Evolutionary conservation across 495 filamentous ascomycete species (phyloP).

Genomic region (Aspergillus hancockii): DNA sequence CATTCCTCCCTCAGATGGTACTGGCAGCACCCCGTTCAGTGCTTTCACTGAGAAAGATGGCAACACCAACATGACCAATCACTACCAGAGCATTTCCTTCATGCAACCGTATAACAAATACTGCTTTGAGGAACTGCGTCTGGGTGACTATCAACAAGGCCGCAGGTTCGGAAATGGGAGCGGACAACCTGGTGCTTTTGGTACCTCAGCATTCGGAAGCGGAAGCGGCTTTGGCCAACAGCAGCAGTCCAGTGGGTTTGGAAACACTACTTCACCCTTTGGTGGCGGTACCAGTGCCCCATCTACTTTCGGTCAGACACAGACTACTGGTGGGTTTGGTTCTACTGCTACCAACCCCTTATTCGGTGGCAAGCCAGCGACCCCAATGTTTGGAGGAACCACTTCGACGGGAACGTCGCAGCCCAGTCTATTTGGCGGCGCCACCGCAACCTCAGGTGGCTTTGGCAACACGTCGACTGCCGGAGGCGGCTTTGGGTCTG

Average conservation of each 20-base stretch:
- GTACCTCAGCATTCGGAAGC: slow-evolving; percentile 51
- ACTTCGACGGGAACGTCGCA: slow-evolving; percentile 26
- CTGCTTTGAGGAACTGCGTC: slow-evolving; percentile 85
- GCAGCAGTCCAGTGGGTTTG: slow-evolving; percentile 50
- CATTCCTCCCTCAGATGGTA: slow-evolving; percentile 59
- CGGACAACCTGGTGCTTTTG: slow-evolving; percentile 83
- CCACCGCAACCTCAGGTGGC: slow-evolving; percentile 29
- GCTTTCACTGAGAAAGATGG: slow-evolving; percentile 81
- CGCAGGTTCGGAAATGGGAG: slow-evolving; percentile 77
- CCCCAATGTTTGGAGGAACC: slow-evolving; percentile 39
- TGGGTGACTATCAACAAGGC: slow-evolving; percentile 88
- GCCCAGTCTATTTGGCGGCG: slow-evolving; percentile 30
- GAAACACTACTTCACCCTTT: slow-evolving; percentile 53
- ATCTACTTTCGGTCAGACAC: slow-evolving; percentile 48
- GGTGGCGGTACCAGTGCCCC: slow-evolving; percentile 55
- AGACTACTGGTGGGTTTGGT: slow-evolving; percentile 60
- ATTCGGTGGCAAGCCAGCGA: slow-evolving; percentile 45
- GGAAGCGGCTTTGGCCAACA: slow-evolving; percentile 42
- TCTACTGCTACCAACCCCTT: slow-evolving; percentile 40
- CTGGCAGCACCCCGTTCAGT: slow-evolving; percentile 71
- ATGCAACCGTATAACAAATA: slow-evolving; percentile 84
- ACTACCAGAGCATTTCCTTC: slow-evolving; percentile 87
- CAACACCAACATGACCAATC: slow-evolving; percentile 56
- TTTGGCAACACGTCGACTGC: slow-evolving; percentile 30
- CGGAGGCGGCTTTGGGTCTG: slow-evolving; percentile 24